A percentile compares a stretch with the other conserved stretches of the same genome.
Evolutionary conservation across 2,329 filamentous ascomycete species (phyloP).

Genomic region (Trichoderma harzianum): DNA sequence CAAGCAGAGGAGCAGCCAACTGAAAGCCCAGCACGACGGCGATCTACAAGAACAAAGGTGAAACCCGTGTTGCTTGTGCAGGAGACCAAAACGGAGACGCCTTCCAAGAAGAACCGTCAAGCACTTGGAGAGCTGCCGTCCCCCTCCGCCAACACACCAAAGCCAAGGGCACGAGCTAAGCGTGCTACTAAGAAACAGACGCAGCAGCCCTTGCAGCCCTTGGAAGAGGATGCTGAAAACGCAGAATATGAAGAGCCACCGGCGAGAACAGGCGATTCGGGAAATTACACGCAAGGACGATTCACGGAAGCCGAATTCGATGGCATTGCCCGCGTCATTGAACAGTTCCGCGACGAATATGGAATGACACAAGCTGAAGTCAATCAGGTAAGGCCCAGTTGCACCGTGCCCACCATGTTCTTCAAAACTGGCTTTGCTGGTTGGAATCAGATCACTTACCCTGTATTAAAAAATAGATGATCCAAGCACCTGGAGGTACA

Average conservation of each 20-base stretch:
- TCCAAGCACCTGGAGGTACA: slow-evolving; percentile 36
- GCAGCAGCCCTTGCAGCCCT: slow-evolving; percentile 23
- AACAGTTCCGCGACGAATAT: slow-evolving; percentile 43
- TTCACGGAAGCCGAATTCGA: slow-evolving; percentile 45
- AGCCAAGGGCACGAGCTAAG: slow-evolving; percentile 31
- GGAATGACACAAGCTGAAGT: slow-evolving; percentile 43
- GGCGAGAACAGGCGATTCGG: slow-evolving; percentile 21
- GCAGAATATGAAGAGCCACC: slow-evolving; percentile 19
- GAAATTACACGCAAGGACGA: slow-evolving; percentile 36
- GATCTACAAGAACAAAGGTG: slow-evolving; percentile 44
- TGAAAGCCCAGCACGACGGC: slow-evolving; percentile 26
- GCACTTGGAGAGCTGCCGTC: slow-evolving; percentile 30
- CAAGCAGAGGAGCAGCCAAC: slow-evolving; percentile 13
- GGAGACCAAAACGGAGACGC: slow-evolving; percentile 19
- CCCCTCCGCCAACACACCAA: slow-evolving; percentile 32
- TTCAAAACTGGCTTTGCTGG: background rate
- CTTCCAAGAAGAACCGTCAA: slow-evolving; percentile 21
- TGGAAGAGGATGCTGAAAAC: slow-evolving; percentile 24
- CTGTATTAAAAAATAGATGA: slow-evolving; percentile 29
- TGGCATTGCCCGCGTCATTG: slow-evolving; percentile 40
- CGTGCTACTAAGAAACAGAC: slow-evolving; percentile 24
- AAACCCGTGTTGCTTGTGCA: slow-evolving; percentile 44
- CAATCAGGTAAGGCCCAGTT: slow-evolving; percentile 40
- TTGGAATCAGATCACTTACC: slow-evolving; percentile 2
- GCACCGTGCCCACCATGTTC: background rate